Evolutionary conservation across 768 basidiomycete genomes (phyloP), one percentile per base, ranked within the genome.

Genomic region (Boletus rex-veris): DNA sequence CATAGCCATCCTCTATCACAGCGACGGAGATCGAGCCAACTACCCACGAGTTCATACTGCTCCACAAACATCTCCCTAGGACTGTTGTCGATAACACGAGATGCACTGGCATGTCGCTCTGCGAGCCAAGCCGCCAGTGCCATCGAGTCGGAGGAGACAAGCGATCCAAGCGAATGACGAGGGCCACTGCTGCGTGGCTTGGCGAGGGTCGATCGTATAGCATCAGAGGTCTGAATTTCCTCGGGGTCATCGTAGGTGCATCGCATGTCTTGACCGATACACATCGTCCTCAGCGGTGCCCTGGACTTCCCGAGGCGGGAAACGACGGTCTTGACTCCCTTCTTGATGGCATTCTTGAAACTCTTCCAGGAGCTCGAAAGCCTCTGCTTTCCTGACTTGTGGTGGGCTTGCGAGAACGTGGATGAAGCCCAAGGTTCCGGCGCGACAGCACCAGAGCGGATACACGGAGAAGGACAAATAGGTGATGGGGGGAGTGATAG

Each of bases 21-120:
- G 12, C 45, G 56, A 42, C 55, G 50, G 18, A 63, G 54, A 55
- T 71, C 68, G 26, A 72, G 67, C 80, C 80, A 80, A 54, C 80
- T 80, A 3, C 80, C 80, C 48, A 58, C 63, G 35, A 69, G 65
- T 55, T 81, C 80, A 52, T 81, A 80, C 38, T 80, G 74, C 45
- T 74, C 77, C 37, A 80, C 57, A n/a, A 72, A 69, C 66, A 80
- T 74, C 45, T 68, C 67, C 28, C 62, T 62, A 7, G 57, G 62
- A 31, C 59, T 50, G 11, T 68, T 63, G 24, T 64, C 57, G 21
- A 66, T 67, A 50, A 58, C 55, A 30, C 70, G 66, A 28, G 63
- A 48, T 43, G 67, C 67, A 43, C 65, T 54, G 10, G 60, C 61
- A 31, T 70, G 71, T 58, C 76, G 74, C 33, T 73, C 67, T 18